Conservation (phyloP, 495 filamentous ascomycete species). For the Venustampulla echinocandica region DNA sequence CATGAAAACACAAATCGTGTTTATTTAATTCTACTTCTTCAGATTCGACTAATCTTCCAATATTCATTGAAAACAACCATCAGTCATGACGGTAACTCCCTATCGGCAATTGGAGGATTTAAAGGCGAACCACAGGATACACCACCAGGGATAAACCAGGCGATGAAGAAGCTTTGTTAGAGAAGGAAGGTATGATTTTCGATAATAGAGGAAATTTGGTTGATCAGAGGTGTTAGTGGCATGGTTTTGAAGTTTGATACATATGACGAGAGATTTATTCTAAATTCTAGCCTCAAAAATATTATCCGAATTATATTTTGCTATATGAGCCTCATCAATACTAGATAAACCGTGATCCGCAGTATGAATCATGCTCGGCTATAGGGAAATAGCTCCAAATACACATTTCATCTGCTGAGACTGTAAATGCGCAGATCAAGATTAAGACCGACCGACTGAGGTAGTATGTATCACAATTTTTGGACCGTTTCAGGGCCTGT, state of each 20-base stretch:
- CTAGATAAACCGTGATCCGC: not conserved
- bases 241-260: constrained; percentile 30
- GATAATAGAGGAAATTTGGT: constrained; percentile 34
- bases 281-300: not conserved
- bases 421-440: too few species aligned
- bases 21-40: not conserved
- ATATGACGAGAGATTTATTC: not conserved
- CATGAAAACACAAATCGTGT: not conserved
- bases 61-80: too few species aligned
- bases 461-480: too few species aligned
- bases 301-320: not conserved
- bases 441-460: too few species aligned
- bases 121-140: constrained; percentile 43
- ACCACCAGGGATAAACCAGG: constrained; percentile 36
- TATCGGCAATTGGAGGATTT: constrained; percentile 39
- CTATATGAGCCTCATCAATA: not conserved
- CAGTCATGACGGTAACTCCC: constrained; percentile 8
- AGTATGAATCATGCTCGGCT: too few species aligned
- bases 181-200: constrained; percentile 41
- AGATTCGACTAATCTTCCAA: too few species aligned
- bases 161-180: constrained; percentile 37
- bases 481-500: too few species aligned
- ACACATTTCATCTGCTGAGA: too few species aligned
- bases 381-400: too few species aligned
- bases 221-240: constrained; percentile 30